Evolutionary conservation across 1,284 basidiomycete genomes (phyloP).

Genomic region (Thelephora terrestris): DNA sequence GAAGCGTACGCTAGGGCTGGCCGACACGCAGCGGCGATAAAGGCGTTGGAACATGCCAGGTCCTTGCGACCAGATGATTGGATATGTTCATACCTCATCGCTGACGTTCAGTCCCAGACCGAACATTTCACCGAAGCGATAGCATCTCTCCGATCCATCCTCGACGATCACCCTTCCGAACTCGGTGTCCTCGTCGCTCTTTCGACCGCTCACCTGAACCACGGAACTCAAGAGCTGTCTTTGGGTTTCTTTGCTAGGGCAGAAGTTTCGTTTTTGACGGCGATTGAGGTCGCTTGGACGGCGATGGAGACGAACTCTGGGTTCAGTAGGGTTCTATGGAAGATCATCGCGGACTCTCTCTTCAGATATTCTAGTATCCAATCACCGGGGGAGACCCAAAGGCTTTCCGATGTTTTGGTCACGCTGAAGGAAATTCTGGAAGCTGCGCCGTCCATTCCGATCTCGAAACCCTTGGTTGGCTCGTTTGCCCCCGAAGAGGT

Average conservation of each 20-base stretch:
- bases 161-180: conserved; percentile 48
- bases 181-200: conserved; percentile 68
- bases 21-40: conserved; percentile 82
- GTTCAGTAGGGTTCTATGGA: conserved; percentile 78
- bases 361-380: conserved; percentile 42
- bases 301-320: conserved; percentile 48
- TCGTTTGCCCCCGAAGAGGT: conserved; percentile 11
- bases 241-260: conserved; percentile 71
- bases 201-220: conserved; percentile 64
- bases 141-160: conserved; percentile 50
- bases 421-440: not conserved
- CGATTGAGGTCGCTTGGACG: conserved; percentile 46
- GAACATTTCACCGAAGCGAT: conserved; percentile 74
- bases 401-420: conserved; percentile 24
- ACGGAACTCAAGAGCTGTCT: conserved; percentile 55
- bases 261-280: conserved; percentile 57
- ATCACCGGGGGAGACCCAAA: conserved; percentile 21
- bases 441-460: not conserved
- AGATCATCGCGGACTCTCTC: conserved; percentile 73
- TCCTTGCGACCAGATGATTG: conserved; percentile 69
- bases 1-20: conserved; percentile 88
- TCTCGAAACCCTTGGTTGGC: conserved; percentile 23
- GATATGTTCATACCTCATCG: conserved; percentile 81
- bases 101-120: conserved; percentile 76
- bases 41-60: conserved; percentile 71